A percentile compares a stretch with the other conserved stretches of the same genome.
phyloP scores from a whole-genome alignment of 331 rosid species.

The Acacia concinna region DNA sequence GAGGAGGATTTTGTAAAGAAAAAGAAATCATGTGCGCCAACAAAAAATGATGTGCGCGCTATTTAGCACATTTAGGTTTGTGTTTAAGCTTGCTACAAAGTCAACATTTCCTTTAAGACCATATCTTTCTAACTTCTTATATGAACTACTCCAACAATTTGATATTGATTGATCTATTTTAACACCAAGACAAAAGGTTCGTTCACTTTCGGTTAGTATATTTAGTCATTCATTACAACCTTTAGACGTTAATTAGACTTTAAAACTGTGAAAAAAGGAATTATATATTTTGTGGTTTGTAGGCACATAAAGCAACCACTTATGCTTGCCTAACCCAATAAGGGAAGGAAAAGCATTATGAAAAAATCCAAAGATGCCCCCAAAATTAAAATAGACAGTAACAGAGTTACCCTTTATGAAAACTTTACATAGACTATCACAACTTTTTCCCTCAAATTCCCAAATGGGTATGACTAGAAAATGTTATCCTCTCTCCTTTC shows the following conservation, averaged over 20 bases:
- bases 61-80: too few species aligned
- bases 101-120: not conserved
- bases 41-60: too few species aligned
- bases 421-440: not conserved
- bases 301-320: conserved; percentile 8
- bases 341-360: not conserved
- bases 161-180: not conserved
- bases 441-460: conserved; percentile 1
- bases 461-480: conserved; percentile 39
- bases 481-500: conserved; percentile 6
- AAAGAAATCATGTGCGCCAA: too few species aligned
- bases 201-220: not conserved
- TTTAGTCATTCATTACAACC: not conserved
- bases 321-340: not conserved
- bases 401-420: not conserved
- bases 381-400: too few species aligned
- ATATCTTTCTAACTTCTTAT: too few species aligned
- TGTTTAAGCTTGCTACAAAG: not conserved
- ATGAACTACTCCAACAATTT: not conserved
- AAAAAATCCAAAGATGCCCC: not conserved
- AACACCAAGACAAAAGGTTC: not conserved
- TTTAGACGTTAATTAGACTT: not conserved
- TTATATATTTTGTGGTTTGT: not conserved
- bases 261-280: not conserved
- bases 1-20: too few species aligned